Conservation (phyloP, 1,139 yeast genomes). For the Pneumocystis wakefieldiae region DNA sequence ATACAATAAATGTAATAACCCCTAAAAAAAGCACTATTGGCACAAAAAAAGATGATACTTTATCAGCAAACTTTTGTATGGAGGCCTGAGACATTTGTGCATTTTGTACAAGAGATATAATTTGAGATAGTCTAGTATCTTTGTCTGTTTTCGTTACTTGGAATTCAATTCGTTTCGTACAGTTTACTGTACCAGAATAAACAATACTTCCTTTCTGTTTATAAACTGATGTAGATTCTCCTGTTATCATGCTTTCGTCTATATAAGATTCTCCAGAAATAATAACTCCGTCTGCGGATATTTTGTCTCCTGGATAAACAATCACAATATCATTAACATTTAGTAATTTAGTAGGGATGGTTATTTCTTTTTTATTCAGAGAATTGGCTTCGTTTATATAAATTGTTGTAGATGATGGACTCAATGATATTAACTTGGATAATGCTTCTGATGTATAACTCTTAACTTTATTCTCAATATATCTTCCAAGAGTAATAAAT, state of each 20-base stretch:
- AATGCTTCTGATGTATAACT: conserved; percentile 87
- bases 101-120: conserved; percentile 69
- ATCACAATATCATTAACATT: conserved; percentile 66
- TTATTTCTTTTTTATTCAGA: conserved; percentile 18
- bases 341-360: conserved; percentile 54
- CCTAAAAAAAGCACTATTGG: conserved; percentile 56
- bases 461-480: conserved; percentile 81
- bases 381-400: conserved; percentile 27
- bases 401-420: conserved; percentile 65
- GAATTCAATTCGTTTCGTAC: conserved; percentile 57
- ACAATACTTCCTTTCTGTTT: conserved; percentile 49
- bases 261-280: conserved; percentile 65
- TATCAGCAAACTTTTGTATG: conserved; percentile 77
- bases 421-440: conserved; percentile 58
- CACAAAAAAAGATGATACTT: conserved; percentile 72
- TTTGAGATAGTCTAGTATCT: conserved; percentile 74
- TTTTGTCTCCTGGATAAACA: conserved; percentile 69
- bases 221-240: conserved; percentile 65
- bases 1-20: conserved; percentile 46
- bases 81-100: conserved; percentile 87
- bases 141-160: conserved; percentile 58
- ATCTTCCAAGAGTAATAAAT: conserved; percentile 78
- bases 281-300: conserved; percentile 84
- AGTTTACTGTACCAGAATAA: conserved; percentile 85
- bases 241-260: conserved; percentile 80